Percentiles rank a stretch among this genome's conserved stretches.
phyloP scores from a whole-genome alignment of 106 monocot species.

The Acanthochlamys bracteata region DNA sequence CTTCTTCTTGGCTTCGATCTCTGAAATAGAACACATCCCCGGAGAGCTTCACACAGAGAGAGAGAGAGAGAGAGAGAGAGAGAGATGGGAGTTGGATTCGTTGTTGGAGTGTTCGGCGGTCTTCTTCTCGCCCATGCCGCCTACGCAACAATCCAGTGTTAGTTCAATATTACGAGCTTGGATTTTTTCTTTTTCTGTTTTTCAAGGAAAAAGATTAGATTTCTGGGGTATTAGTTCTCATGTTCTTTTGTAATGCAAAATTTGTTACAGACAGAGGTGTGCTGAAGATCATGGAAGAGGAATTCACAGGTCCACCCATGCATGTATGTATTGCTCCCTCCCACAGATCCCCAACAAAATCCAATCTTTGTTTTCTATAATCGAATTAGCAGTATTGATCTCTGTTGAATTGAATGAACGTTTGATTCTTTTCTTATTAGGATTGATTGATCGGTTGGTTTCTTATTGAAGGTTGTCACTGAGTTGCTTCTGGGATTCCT shows the following conservation, averaged over 20 bases:
- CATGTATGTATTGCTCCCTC: constrained; percentile 24
- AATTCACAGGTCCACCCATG: constrained; percentile 65
- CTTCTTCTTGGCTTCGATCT: no score
- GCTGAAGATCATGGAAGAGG: constrained; percentile 88
- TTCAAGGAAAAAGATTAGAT: no score
- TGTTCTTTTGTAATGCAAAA: neutral
- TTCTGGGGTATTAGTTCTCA: neutral
- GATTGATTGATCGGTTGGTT: neutral
- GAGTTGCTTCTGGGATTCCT: constrained; percentile 64
- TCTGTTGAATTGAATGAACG: neutral
- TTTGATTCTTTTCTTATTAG: neutral
- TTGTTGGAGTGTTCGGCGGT: constrained; percentile 60
- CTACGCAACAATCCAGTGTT: constrained; percentile 80
- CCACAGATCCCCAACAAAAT: neutral
- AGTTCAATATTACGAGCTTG: neutral
- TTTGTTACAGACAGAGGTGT: constrained; percentile 53
- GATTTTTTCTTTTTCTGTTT: neutral
- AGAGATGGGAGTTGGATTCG: constrained; percentile 55
- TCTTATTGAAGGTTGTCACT: constrained; percentile 40
- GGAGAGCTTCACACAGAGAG: no score
- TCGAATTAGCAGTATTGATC: no score
- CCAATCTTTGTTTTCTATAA: no score
- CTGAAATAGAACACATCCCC: no score
- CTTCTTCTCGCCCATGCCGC: constrained; percentile 75
- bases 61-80: neutral